A percentile compares a stretch with the other conserved stretches of the same genome.
phyloP scores from a whole-genome alignment of 192 early-diverging fungal species.

The Coemansia sp. region DNA sequence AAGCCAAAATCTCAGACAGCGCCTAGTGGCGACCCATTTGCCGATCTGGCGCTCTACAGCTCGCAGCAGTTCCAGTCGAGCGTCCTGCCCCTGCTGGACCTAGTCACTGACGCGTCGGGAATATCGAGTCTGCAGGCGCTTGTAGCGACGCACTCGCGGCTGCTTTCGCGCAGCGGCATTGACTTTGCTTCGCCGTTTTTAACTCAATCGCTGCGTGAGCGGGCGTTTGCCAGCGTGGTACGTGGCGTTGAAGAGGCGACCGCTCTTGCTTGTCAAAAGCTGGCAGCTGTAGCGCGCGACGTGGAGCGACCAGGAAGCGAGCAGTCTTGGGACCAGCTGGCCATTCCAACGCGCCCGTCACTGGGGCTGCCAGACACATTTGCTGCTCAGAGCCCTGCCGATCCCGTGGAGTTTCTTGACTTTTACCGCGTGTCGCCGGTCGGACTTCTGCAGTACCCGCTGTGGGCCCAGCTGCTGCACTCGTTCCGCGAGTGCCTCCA shows the following conservation, averaged over 20 bases:
- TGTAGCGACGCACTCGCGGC: constrained; percentile 20
- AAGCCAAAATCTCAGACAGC: not conserved
- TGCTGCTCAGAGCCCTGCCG: not conserved
- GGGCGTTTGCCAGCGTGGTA: constrained; percentile 41
- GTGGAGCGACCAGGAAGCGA: not conserved
- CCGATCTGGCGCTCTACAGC: constrained; percentile 32
- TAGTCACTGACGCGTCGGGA: constrained; percentile 36
- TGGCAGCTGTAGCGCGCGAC: constrained; percentile 2
- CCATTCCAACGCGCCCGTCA: constrained; percentile 25
- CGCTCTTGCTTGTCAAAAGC: constrained; percentile 5
- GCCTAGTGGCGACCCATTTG: constrained; percentile 12
- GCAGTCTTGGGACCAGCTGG: constrained; percentile 34
- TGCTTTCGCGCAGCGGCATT: constrained; percentile 17
- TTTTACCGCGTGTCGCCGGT: constrained; percentile 41
- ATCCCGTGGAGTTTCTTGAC: constrained; percentile 20
- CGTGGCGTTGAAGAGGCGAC: constrained; percentile 25
- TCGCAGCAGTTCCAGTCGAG: constrained; percentile 21
- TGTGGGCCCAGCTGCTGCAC: constrained; percentile 37
- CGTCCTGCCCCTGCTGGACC: constrained; percentile 17
- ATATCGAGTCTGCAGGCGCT: constrained; percentile 26
- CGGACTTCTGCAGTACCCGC: constrained; percentile 45
- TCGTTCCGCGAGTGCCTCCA: constrained; percentile 44
- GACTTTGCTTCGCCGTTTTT: constrained; percentile 33
- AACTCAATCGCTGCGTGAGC: constrained; percentile 26
- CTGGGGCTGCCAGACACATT: constrained; percentile 20